These are phyloP conservation scores for Drosera spatulata DNA, from an alignment of 179 eudicot genomes.

Conservation along the genomic window DNA sequence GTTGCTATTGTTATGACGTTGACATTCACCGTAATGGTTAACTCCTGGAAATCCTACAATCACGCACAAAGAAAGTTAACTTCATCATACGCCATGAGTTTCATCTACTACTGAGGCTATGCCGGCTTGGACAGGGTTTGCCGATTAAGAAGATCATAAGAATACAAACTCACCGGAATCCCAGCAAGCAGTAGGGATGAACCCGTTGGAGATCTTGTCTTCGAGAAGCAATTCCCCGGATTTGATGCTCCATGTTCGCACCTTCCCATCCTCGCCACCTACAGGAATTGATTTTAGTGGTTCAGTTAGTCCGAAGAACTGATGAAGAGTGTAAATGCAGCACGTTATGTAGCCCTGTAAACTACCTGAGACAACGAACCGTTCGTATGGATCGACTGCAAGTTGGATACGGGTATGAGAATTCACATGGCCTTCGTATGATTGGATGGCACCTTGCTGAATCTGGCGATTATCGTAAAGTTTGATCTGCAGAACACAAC, in stretches of 20 bases:
- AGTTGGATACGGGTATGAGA: slow-evolving; percentile 65
- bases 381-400: slow-evolving; percentile 67
- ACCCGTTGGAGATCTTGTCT: slow-evolving; percentile 39
- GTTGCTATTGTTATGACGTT: slow-evolving; percentile 3
- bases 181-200: slow-evolving; percentile 62
- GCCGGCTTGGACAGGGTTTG: neutral
- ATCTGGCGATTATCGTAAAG: slow-evolving; percentile 82
- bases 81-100: neutral
- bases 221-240: slow-evolving; percentile 68
- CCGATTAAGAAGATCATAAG: neutral
- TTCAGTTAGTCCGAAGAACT: neutral
- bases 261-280: slow-evolving; percentile 82
- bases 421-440: slow-evolving; percentile 74
- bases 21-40: slow-evolving; percentile 1
- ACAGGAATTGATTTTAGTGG: neutral
- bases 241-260: slow-evolving; percentile 76
- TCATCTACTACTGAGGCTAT: neutral
- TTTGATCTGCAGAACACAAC: slow-evolving; percentile 37
- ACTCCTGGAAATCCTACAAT: slow-evolving; percentile 15
- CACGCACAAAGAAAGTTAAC: slow-evolving; percentile 1
- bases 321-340: too few species aligned
- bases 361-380: slow-evolving; percentile 59
- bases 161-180: slow-evolving; percentile 30
- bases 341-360: too few species aligned
- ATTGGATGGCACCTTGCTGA: slow-evolving; percentile 66